These are phyloP conservation scores for Hirschioporus abietinus DNA, from an alignment of 768 basidiomycete species.

Conservation along the genomic window DNA sequence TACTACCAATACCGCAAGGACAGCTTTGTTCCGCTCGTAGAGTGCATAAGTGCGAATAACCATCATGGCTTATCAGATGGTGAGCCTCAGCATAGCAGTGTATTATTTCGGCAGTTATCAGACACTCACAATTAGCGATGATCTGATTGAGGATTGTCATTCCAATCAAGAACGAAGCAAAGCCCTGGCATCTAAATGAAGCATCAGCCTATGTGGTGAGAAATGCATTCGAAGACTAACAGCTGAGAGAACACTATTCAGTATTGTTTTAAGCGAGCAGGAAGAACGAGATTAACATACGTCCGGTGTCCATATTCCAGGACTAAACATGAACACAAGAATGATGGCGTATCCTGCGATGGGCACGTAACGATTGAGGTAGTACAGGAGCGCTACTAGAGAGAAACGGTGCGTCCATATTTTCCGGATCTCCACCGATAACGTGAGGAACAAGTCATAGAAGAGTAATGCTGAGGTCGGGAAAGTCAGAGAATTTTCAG, in stretches of 20 bases:
- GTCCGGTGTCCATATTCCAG: background rate
- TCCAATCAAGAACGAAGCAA: background rate
- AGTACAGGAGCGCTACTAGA: background rate
- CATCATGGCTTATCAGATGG: background rate
- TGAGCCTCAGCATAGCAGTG: background rate
- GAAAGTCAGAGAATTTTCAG: background rate
- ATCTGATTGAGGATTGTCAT: background rate
- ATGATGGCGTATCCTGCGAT: background rate
- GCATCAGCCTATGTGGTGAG: background rate
- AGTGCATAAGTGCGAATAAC: background rate
- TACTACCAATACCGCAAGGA: background rate
- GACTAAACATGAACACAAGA: background rate
- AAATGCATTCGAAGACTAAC: background rate
- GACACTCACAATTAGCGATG: background rate
- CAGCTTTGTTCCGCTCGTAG: background rate
- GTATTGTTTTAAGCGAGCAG: background rate
- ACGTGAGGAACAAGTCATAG: slow-evolving; percentile 2
- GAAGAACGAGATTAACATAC: background rate
- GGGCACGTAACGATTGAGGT: slow-evolving; percentile 2
- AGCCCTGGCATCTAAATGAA: background rate
- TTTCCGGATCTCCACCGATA: background rate
- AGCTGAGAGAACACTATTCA: background rate
- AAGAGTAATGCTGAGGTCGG: background rate
- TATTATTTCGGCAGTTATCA: background rate
- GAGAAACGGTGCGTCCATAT: background rate